Conservation (phyloP, 371 early-diverging fungal genomes). For the Mortierella sp. region DNA sequence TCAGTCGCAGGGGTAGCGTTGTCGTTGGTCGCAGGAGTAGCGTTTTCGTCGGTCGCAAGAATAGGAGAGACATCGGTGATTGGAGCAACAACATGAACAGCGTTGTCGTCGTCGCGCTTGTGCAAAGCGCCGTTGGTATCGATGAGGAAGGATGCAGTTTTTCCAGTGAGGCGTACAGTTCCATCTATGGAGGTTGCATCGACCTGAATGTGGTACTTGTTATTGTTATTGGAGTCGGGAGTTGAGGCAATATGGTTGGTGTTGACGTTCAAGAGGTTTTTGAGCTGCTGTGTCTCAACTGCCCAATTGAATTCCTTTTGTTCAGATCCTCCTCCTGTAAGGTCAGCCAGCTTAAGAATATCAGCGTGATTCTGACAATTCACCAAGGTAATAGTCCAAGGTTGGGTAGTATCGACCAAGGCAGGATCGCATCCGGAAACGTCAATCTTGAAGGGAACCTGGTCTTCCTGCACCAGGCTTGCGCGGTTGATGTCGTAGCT, state of each 20-base stretch:
- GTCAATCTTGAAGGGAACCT: constrained; percentile 1
- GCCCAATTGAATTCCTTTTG: background rate
- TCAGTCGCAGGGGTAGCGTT: background rate
- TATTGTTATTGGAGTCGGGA: background rate
- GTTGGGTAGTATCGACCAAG: background rate
- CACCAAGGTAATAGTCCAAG: constrained; percentile 11
- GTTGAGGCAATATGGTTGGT: too few relatives aligned
- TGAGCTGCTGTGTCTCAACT: background rate
- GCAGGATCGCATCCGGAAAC: constrained; percentile 10
- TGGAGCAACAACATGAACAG: background rate
- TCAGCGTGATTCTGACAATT: background rate
- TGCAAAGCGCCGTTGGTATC: too few relatives aligned
- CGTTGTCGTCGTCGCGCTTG: background rate
- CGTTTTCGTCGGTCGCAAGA: background rate
- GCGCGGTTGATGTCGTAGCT: background rate
- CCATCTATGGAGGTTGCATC: background rate
- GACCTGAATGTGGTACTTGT: constrained; percentile 5
- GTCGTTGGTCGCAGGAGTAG: background rate
- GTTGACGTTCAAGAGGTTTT: background rate
- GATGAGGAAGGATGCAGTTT: background rate
- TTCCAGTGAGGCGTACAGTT: background rate
- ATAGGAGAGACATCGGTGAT: background rate
- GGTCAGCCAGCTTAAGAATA: background rate
- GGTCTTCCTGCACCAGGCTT: background rate
- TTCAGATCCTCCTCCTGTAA: background rate